A percentile compares a stretch with the other conserved stretches of the same genome.
Conservation (phyloP, 352 stramenopile genomes). For the Phytopythium delawarense region DNA sequence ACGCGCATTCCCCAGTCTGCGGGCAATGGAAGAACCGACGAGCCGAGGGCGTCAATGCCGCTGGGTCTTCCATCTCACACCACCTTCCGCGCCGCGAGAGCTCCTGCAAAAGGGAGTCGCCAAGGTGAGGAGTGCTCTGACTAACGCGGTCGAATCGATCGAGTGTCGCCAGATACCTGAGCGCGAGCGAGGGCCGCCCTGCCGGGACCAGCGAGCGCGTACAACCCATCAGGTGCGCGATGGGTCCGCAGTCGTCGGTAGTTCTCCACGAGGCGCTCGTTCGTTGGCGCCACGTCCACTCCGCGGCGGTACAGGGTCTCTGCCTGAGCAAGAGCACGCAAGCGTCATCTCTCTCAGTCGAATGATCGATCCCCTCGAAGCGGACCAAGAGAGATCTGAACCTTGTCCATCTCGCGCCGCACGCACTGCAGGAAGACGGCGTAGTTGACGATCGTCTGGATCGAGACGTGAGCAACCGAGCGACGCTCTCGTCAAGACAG, state of each 20-base stretch:
- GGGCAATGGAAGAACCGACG: constrained; percentile 44
- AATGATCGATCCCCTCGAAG: background rate
- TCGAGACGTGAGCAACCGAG: background rate
- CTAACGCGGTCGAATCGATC: background rate
- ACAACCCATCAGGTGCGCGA: constrained; percentile 41
- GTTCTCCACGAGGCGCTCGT: constrained; percentile 53
- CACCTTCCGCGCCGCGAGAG: constrained; percentile 19
- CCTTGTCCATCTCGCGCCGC: constrained; percentile 52
- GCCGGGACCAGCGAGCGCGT: constrained; percentile 42
- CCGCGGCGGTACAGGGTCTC: constrained; percentile 64
- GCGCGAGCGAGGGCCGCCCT: constrained; percentile 40
- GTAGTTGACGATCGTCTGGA: constrained; percentile 57
- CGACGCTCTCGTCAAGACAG: background rate
- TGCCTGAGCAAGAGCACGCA: constrained; percentile 20
- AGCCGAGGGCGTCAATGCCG: constrained; percentile 16
- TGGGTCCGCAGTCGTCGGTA: constrained; percentile 55
- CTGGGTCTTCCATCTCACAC: constrained; percentile 44
- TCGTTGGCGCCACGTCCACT: constrained; percentile 42
- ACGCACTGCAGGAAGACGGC: constrained; percentile 60
- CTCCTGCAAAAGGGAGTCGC: constrained; percentile 9
- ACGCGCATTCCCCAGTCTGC: constrained; percentile 31
- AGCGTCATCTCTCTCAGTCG: background rate
- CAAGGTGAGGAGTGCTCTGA: background rate
- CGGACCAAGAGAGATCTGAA: background rate
- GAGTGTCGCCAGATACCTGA: constrained; percentile 14